Evolutionary conservation across 441 rosid species (phyloP).

Genomic region (Biscutella laevigata): DNA sequence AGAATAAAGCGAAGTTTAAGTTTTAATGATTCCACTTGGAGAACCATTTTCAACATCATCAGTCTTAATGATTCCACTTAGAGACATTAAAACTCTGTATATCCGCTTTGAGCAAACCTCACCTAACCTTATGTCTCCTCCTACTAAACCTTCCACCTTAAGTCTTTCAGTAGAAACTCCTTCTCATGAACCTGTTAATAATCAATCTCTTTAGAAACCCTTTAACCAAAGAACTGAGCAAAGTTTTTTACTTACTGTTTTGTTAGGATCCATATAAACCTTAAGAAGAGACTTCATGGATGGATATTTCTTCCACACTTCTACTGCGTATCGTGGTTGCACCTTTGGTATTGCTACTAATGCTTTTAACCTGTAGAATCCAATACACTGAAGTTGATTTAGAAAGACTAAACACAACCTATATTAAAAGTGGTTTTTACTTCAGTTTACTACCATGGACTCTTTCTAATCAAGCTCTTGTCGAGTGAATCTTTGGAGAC

Average conservation of each 20-base stretch:
- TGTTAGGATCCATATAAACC: constrained; percentile 74
- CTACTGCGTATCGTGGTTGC: constrained; percentile 81
- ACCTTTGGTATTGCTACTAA: constrained; percentile 90
- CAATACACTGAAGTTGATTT: not conserved
- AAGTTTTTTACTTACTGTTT: constrained; percentile 61
- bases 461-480: constrained; percentile 50
- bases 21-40: no score
- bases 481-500: constrained; percentile 52
- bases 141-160: constrained; percentile 57
- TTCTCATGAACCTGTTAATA: constrained; percentile 89
- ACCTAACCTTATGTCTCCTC: constrained; percentile 68
- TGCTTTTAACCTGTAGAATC: constrained; percentile 80
- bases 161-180: constrained; percentile 73
- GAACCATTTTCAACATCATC: constrained; percentile 84
- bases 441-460: constrained; percentile 77
- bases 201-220: no score
- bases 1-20: no score
- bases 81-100: constrained; percentile 80
- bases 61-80: constrained; percentile 55
- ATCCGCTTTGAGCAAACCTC: constrained; percentile 84
- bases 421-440: not conserved
- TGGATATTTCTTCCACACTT: constrained; percentile 84
- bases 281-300: constrained; percentile 88
- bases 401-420: not conserved
- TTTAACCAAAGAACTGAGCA: no score